A percentile compares a stretch with the other conserved stretches of the same genome.
These are phyloP conservation scores for Ceratobasidium sp. DNA, from an alignment of 1,284 basidiomycete genomes.

Conservation along the genomic window DNA sequence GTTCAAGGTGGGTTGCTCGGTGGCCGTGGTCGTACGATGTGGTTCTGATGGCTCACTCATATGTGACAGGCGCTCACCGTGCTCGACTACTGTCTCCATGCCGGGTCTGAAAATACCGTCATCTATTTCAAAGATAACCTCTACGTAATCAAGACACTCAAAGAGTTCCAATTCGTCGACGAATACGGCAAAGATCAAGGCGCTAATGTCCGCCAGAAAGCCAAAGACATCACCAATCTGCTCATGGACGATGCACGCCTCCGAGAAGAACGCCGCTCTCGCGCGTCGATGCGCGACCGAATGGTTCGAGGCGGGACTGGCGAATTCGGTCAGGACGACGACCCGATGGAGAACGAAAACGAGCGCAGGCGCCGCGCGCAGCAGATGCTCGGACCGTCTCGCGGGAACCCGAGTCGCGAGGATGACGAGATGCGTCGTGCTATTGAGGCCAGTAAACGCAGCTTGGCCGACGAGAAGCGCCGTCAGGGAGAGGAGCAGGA, in stretches of 20 bases:
- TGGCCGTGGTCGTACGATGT: neutral
- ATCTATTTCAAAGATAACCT: conserved; percentile 98
- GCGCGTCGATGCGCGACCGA: conserved; percentile 93
- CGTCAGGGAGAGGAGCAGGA: conserved; percentile 70
- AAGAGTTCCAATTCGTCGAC: conserved; percentile 98
- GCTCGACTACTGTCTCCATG: conserved; percentile 95
- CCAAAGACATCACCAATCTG: conserved; percentile 97
- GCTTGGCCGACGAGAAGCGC: conserved; percentile 76
- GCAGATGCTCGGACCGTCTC: conserved; percentile 48
- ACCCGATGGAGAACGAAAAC: conserved; percentile 60
- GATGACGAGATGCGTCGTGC: conserved; percentile 85
- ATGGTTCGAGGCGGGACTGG: conserved; percentile 74
- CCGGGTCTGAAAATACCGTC: conserved; percentile 97
- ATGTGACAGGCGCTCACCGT: conserved; percentile 84
- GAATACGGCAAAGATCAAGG: conserved; percentile 97
- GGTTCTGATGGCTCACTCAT: neutral
- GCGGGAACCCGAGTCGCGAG: conserved; percentile 53
- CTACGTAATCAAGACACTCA: conserved; percentile 98
- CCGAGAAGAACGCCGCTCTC: conserved; percentile 81
- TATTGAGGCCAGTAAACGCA: conserved; percentile 86
- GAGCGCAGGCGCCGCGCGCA: conserved; percentile 55
- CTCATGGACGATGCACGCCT: conserved; percentile 89
- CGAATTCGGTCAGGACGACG: conserved; percentile 54
- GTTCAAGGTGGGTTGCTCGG: conserved; percentile 76
- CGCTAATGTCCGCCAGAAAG: conserved; percentile 98